These are phyloP conservation scores for Xylariaceae sp. DNA, from an alignment of 2,329 filamentous ascomycete genomes.

Conservation along the genomic window DNA sequence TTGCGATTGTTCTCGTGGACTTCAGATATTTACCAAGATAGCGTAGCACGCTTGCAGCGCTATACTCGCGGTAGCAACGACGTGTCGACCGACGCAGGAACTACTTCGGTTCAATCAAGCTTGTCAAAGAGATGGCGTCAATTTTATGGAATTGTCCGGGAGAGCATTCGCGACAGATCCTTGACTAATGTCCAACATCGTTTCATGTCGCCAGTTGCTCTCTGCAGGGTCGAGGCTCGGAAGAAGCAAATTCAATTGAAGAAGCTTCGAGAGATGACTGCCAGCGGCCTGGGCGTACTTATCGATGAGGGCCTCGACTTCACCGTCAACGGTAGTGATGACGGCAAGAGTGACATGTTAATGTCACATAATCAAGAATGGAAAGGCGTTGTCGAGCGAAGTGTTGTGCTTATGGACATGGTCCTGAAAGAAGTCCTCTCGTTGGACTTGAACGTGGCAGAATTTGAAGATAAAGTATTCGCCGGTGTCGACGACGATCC, in stretches of 20 bases:
- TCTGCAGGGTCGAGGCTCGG: conserved; percentile 69
- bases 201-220: conserved; percentile 73
- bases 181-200: conserved; percentile 66
- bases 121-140: conserved; percentile 53
- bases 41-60: conserved; percentile 40
- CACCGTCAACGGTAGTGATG: conserved; percentile 52
- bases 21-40: conserved; percentile 65
- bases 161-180: conserved; percentile 69
- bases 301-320: conserved; percentile 80
- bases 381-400: conserved; percentile 73
- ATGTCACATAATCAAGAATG: conserved; percentile 44
- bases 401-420: conserved; percentile 80
- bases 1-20: conserved; percentile 68
- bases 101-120: conserved; percentile 31
- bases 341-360: conserved; percentile 43
- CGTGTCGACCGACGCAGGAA: conserved; percentile 16
- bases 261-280: conserved; percentile 72
- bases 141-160: conserved; percentile 78
- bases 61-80: conserved; percentile 20
- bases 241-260: conserved; percentile 68
- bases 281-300: conserved; percentile 80
- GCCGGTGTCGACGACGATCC: conserved; percentile 58
- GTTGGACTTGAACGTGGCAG: conserved; percentile 56
- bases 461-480: conserved; percentile 65
- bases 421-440: conserved; percentile 69